phyloP scores from a whole-genome alignment of 768 basidiomycete genomes.

The Bullera alba region DNA sequence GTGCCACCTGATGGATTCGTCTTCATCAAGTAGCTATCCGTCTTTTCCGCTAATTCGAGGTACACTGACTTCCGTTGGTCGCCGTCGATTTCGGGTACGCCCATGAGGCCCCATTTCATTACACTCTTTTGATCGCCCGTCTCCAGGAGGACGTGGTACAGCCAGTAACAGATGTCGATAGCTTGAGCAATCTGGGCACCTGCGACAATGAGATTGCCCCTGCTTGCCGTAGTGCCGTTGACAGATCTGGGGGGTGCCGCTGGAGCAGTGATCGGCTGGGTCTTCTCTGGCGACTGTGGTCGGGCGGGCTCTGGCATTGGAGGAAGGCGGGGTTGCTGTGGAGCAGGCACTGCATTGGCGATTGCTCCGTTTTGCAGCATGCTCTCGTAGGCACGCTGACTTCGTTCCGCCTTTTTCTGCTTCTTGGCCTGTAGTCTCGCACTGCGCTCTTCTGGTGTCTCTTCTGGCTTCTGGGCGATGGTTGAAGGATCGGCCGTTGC shows the following conservation, averaged over 20 bases:
- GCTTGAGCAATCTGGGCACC: slow-evolving; percentile 5
- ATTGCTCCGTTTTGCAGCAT: background rate
- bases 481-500: background rate
- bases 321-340: background rate
- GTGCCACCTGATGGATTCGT: background rate
- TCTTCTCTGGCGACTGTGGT: background rate
- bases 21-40: slow-evolving; percentile 2
- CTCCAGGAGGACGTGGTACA: slow-evolving; percentile 17
- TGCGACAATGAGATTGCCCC: too few relatives aligned
- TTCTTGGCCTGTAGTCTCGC: slow-evolving; percentile 1
- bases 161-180: slow-evolving; percentile 20
- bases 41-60: slow-evolving; percentile 6
- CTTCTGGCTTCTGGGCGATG: background rate
- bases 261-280: too few relatives aligned
- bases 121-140: slow-evolving; percentile 3
- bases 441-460: slow-evolving; percentile 8
- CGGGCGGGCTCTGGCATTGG: background rate
- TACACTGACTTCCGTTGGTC: slow-evolving; percentile 10
- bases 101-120: slow-evolving; percentile 19
- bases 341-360: background rate
- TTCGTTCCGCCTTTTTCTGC: background rate
- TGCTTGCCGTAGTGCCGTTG: too few relatives aligned
- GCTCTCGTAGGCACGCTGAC: background rate
- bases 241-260: too few relatives aligned
- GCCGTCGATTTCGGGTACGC: slow-evolving; percentile 16